Conservation (phyloP, 176 grass and related monocot genomes). For the Oryza rufipogon region DNA sequence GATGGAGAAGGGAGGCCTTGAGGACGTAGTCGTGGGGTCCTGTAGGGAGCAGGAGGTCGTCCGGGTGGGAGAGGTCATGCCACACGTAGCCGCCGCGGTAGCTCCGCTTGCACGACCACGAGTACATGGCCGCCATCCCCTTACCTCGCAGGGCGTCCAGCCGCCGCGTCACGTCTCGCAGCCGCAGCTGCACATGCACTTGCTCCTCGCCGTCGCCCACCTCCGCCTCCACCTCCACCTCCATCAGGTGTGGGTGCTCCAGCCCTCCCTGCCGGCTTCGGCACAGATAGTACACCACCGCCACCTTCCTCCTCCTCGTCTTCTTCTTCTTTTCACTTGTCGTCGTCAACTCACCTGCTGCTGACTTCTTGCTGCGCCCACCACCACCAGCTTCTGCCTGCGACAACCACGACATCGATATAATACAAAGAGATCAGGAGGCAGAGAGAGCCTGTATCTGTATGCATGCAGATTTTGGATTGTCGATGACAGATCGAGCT, state of each 20-base stretch:
- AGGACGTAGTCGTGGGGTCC: constrained; percentile 60
- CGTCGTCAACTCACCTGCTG: too few relatives aligned
- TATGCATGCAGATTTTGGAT: too few relatives aligned
- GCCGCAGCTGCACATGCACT: not conserved
- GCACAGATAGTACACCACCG: not conserved
- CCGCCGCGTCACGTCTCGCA: constrained; percentile 2
- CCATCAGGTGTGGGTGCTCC: not conserved
- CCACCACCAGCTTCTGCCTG: too few relatives aligned
- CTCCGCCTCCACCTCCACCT: not conserved
- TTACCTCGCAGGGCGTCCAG: not conserved
- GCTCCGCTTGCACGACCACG: constrained; percentile 36
- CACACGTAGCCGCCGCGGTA: constrained; percentile 82
- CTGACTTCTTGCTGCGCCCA: too few relatives aligned
- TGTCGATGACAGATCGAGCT: too few relatives aligned
- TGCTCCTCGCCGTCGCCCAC: not conserved
- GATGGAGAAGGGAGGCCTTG: constrained; percentile 68
- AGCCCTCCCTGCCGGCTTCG: not conserved
- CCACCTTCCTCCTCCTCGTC: not conserved
- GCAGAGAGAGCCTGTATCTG: too few relatives aligned
- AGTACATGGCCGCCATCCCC: not conserved
- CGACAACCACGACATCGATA: not conserved
- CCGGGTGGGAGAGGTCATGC: constrained; percentile 64
- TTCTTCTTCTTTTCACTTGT: not conserved
- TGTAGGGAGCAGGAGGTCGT: constrained; percentile 64
- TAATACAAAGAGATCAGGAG: not conserved